These are phyloP conservation scores for Clonostachys byssicola DNA, from an alignment of 2,329 filamentous ascomycete species.

Conservation along the genomic window DNA sequence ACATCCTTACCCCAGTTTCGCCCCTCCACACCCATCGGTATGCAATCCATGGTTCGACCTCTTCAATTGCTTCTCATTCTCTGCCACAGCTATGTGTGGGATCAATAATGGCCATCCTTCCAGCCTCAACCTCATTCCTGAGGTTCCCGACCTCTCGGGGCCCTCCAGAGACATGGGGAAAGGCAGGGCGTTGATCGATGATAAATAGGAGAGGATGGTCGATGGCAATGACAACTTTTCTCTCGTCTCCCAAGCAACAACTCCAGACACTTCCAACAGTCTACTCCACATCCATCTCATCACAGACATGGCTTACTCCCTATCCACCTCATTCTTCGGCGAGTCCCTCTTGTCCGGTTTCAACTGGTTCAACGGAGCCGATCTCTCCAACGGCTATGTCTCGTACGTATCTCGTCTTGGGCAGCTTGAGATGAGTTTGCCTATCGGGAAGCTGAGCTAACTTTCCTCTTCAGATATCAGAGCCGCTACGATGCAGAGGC, in stretches of 20 bases:
- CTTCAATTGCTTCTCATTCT: too few species aligned
- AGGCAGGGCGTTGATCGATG: too few species aligned
- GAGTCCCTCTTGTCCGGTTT: conserved; percentile 41
- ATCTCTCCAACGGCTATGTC: conserved; percentile 67
- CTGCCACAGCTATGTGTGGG: background rate
- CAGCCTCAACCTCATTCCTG: too few species aligned
- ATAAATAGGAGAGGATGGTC: too few species aligned
- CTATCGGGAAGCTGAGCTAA: too few species aligned
- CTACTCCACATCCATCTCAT: background rate
- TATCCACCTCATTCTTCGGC: conserved; percentile 35
- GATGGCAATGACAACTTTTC: background rate
- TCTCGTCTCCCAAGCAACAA: background rate
- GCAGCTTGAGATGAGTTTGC: too few species aligned
- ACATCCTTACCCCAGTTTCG: too few species aligned
- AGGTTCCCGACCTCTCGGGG: too few species aligned
- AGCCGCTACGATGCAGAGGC: conserved; percentile 30
- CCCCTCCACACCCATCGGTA: too few species aligned
- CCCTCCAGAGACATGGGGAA: too few species aligned
- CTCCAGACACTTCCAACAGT: background rate
- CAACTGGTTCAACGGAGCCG: conserved; percentile 43
- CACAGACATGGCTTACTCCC: conserved; percentile 29
- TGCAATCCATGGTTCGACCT: too few species aligned
- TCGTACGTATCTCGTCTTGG: conserved; percentile 37
- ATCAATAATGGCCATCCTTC: too few species aligned
- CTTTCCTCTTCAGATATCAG: conserved; percentile 29